Evolutionary conservation across 495 filamentous ascomycete species (phyloP).

Genomic region (Podospora australis): DNA sequence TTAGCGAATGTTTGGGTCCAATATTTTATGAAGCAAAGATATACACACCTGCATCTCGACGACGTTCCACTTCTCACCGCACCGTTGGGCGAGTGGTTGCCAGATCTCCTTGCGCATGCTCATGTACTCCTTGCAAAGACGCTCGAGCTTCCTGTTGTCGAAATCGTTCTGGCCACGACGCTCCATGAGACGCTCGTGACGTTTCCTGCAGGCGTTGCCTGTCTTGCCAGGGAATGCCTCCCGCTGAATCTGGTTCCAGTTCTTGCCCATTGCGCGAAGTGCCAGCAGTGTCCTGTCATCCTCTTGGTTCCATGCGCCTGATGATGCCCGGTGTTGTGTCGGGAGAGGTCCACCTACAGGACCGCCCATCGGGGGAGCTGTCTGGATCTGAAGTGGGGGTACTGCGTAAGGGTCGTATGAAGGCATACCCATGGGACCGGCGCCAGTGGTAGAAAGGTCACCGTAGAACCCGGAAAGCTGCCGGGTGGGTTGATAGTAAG

Average conservation of each 20-base stretch:
- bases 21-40: background rate
- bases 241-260: slow-evolving; percentile 65
- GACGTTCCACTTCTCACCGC: slow-evolving; percentile 63
- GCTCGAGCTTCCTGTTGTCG: slow-evolving; percentile 60
- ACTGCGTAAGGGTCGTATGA: slow-evolving; percentile 35
- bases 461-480: slow-evolving; percentile 23
- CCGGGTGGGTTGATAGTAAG: slow-evolving; percentile 25
- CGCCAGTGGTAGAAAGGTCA: slow-evolving; percentile 20
- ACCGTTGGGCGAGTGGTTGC: slow-evolving; percentile 52
- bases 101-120: slow-evolving; percentile 65
- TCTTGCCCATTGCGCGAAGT: slow-evolving; percentile 57
- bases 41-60: slow-evolving; percentile 62
- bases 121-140: slow-evolving; percentile 61
- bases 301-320: slow-evolving; percentile 54
- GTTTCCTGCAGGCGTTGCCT: slow-evolving; percentile 71
- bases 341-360: slow-evolving; percentile 25
- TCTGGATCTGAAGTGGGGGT: slow-evolving; percentile 29
- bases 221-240: slow-evolving; percentile 66
- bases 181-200: slow-evolving; percentile 69
- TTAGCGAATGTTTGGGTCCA: background rate
- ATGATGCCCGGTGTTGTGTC: slow-evolving; percentile 43
- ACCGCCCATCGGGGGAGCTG: slow-evolving; percentile 25
- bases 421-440: slow-evolving; percentile 20
- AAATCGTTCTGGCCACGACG: slow-evolving; percentile 58
- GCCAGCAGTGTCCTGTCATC: slow-evolving; percentile 58